Base-by-base conservation (phyloP, 306 rosid species). In the Leucaena leucocephala region DNA sequence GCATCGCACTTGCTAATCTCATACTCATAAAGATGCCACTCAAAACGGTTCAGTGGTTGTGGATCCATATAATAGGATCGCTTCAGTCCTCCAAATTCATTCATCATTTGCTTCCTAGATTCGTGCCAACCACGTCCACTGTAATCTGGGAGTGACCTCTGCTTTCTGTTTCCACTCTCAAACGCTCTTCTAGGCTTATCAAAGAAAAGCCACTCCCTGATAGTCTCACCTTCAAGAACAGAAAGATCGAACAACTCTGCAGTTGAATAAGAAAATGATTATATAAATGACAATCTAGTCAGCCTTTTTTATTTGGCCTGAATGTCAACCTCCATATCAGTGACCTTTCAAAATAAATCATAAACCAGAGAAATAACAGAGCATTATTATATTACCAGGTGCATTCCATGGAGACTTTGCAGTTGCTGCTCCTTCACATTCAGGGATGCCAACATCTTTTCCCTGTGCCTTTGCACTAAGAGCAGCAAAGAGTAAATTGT, bases 361-460 rank as follows among this genome's bases (percentile, higher is more conserved):
- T 52, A 63, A 75, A 83, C 81, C 68, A 45, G 66, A 54, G 8
- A 55, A 45, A 62, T 83, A 46, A 67, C 33, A 72, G 34, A 57
- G 43, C 16, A 64, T 71, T 59, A 76, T 63, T 38, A 82, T 77
- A 87, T 77, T 88, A 94, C 98, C 98, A 58, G 95, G 94, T 21
- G 99, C 99, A 79, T 95, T 95, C 98, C 98, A 95, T 55, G 98
- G 98, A 88, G 99, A 93, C 88, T 92, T 95, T 35, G 98, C 90
- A 66, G 98, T 95, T 76, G 99, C 98, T 14, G 99, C 99, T 83
- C 99, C 98, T 88, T 92, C 99, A 61, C 99, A 95, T 78, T 91
- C 98, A 22, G 98, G 99, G 80, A 95, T 90, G 74, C 98, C 99
- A 43, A 95, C 99, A 80, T 90, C 96, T 85, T 92, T 95, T 75